These are phyloP conservation scores for Orbilia oligospora DNA, from an alignment of 2,329 filamentous ascomycete genomes.

Conservation along the genomic window DNA sequence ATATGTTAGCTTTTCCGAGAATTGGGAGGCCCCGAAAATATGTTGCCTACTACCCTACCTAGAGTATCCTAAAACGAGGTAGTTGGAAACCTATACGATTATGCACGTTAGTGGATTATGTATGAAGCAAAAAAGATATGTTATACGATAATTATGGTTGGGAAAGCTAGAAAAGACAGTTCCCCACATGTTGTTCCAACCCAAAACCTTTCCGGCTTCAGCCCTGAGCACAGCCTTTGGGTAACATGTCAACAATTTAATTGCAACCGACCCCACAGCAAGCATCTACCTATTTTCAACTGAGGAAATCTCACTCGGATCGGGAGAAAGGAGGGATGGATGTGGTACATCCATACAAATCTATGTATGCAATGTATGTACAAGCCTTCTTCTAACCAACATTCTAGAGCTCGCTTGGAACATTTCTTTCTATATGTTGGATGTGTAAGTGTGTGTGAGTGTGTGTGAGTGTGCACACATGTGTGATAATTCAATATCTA, in stretches of 20 bases:
- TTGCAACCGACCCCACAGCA: conserved; percentile 16
- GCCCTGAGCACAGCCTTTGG: conserved; percentile 52
- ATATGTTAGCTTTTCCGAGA: neutral
- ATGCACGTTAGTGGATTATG: conserved; percentile 30
- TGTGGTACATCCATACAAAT: neutral
- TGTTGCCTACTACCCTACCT: conserved; percentile 6
- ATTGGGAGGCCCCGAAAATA: conserved; percentile 32
- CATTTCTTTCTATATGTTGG: conserved; percentile 23
- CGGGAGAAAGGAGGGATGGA: conserved; percentile 20
- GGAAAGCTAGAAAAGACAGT: neutral
- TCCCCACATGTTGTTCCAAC: conserved; percentile 25
- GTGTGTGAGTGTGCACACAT: no score
- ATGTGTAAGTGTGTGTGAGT: neutral
- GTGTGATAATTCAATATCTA: neutral
- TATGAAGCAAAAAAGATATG: no score
- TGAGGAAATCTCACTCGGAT: conserved; percentile 31
- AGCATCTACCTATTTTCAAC: conserved; percentile 20
- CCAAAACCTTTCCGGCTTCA: conserved; percentile 21
- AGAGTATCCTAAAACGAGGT: conserved; percentile 6
- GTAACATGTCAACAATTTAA: conserved; percentile 1
- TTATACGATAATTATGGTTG: conserved; percentile 21
- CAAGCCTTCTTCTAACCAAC: conserved; percentile 28
- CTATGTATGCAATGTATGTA: neutral
- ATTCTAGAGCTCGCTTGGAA: conserved; percentile 55
- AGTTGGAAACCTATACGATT: conserved; percentile 32